Evolutionary conservation across 805 yeast species (phyloP).

Genomic region (Lipomyces spencermartinsiae): DNA sequence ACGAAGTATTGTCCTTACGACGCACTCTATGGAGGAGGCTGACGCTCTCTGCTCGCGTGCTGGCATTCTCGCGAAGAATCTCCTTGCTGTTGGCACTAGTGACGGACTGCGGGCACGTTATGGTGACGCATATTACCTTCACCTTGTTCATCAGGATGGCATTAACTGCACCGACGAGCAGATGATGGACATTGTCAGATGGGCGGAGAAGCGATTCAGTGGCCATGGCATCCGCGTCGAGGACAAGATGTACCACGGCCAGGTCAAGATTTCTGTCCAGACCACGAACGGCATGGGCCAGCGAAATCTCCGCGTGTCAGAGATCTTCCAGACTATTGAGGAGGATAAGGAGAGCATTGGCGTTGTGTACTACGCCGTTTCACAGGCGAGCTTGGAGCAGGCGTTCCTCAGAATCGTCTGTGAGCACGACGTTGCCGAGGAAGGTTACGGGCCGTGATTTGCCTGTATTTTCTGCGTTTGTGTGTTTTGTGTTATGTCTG

Average conservation of each 20-base stretch:
- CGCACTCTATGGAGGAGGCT: conserved; percentile 51
- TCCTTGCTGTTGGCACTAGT: conserved; percentile 47
- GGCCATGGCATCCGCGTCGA: conserved; percentile 41
- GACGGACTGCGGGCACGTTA: conserved; percentile 41
- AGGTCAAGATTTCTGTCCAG: conserved; percentile 44
- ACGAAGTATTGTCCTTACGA: conserved; percentile 47
- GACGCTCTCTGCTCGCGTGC: conserved; percentile 48
- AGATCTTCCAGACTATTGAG: conserved; percentile 38
- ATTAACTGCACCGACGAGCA: conserved; percentile 42
- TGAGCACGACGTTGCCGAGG: conserved; percentile 42
- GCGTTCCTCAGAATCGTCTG: conserved; percentile 46
- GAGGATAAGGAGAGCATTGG: conserved; percentile 31
- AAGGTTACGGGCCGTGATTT: conserved; percentile 36
- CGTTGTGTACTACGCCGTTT: conserved; percentile 45
- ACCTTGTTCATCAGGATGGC: conserved; percentile 43
- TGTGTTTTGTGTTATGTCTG: neutral
- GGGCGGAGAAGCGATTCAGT: conserved; percentile 40
- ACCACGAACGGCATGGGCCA: conserved; percentile 33
- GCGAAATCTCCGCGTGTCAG: conserved; percentile 39
- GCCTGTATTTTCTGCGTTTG: neutral
- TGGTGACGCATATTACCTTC: conserved; percentile 45
- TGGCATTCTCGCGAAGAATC: conserved; percentile 44
- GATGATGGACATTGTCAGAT: conserved; percentile 40
- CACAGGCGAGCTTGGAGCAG: conserved; percentile 46
- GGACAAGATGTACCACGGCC: conserved; percentile 46